Base-by-base conservation (phyloP, 192 early-diverging fungal species). In the Rhizophagus sp. region DNA sequence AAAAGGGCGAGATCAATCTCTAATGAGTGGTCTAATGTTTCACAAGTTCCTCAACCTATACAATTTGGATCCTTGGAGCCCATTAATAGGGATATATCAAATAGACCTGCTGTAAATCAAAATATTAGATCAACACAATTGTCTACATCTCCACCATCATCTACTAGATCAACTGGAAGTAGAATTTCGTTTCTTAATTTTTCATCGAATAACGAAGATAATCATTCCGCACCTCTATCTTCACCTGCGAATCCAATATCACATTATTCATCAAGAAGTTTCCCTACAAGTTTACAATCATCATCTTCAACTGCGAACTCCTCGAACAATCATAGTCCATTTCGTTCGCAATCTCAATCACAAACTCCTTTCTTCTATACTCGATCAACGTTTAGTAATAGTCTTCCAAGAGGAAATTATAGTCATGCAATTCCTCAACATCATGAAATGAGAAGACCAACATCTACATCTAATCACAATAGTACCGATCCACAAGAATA, bases 1-100 rank as follows among this genome's bases (percentile, higher is more conserved):
- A 76, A 76, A 76, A 22, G 75, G 17, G 75, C 61, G 1, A 62
- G 75, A 49, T 62, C 75, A 50, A 76, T 62, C 19, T 76, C 75
- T 13, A 76, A 76, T 44, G 75, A 76, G 27, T 76, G 75, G 75
- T 7, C 75, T 27, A 76, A 65, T 76, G 19, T 44, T 47, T 65
- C 50, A 39, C 19, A 75, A 61, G 3, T 69, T 39, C 2, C 33
- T 22, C 67, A 62, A 76, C 22, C 39, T 34, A 62, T 62, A 62
- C 61, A 57, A 65, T 65, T 47, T 47, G 62, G 57, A 25, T 44
- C 75, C 24, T 41, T 69, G 19, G 67, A 73, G 15, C 72, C 41
- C 57, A 17, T 47, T 73, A 75, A 63, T 75, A 41, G 57, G 3
- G 57, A 62, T 36, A 63, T 36, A 19, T 1, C 25, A 10, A 62